Conservation (phyloP, 2,329 filamentous ascomycete species). For the Truncatella angustata region DNA sequence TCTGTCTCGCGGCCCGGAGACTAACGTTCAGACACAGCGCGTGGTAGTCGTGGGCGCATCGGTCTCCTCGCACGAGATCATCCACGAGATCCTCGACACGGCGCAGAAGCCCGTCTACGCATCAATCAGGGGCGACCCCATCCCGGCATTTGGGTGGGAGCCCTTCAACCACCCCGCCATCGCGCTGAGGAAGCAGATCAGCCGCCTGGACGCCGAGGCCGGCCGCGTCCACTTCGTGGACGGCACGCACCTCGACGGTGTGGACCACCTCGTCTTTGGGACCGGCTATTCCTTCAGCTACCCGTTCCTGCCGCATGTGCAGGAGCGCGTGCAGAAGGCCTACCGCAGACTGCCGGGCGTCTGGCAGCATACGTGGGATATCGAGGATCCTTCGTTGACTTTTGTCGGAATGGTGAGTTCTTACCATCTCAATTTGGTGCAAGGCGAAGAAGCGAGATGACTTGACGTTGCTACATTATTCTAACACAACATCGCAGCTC, state of each 20-base stretch:
- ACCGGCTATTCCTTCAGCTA: slow-evolving; percentile 60
- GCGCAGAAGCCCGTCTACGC: slow-evolving; percentile 47
- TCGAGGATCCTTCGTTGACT: slow-evolving; percentile 31
- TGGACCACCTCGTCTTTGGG: slow-evolving; percentile 58
- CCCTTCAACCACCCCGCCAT: slow-evolving; percentile 56
- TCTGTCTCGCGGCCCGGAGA: neutral
- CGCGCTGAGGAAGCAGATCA: slow-evolving; percentile 40
- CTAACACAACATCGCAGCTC: too few relatives aligned
- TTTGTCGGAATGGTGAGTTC: slow-evolving; percentile 35
- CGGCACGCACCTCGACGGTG: slow-evolving; percentile 42
- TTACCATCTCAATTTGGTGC: too few relatives aligned
- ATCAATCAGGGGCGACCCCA: slow-evolving; percentile 45
- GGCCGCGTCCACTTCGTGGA: slow-evolving; percentile 50
- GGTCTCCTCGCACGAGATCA: slow-evolving; percentile 56
- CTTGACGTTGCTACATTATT: too few relatives aligned
- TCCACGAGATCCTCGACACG: slow-evolving; percentile 47
- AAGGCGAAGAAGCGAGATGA: too few relatives aligned
- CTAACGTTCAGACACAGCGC: too few relatives aligned
- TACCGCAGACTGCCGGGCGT: slow-evolving; percentile 31
- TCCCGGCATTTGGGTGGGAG: slow-evolving; percentile 51
- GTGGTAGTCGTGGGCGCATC: slow-evolving; percentile 57
- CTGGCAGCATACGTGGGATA: slow-evolving; percentile 35
- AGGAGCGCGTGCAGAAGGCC: slow-evolving; percentile 38
- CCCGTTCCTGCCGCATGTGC: slow-evolving; percentile 49
- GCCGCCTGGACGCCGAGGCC: slow-evolving; percentile 30